Evolutionary conservation across 1,284 basidiomycete genomes (phyloP), one percentile per base, ranked within the genome.

Genomic region (Fereydounia khargensis): DNA sequence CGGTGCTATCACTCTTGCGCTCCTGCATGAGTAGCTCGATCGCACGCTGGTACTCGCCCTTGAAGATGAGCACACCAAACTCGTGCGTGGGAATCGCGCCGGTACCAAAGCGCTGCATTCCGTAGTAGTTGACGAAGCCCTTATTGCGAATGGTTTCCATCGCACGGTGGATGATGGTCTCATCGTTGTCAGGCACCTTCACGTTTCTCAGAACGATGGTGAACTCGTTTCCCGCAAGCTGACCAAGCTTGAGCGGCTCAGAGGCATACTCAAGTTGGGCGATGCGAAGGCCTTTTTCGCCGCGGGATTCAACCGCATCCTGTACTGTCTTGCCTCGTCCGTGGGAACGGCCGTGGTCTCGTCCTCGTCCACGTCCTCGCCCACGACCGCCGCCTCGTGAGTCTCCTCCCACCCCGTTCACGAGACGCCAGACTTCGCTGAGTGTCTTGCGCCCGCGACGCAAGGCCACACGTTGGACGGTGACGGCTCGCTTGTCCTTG

Each of bases 71-170:
- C 13, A 97, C 82, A 6, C 95, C 95, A 43, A 97, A 91, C 3
- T 86, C 81, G 70, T 99, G 94, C 1, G 95, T 97, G 1, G 94
- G 91, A 21, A 98, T 86, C 10, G 89, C 85, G 6, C 94, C 91
- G 1, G 94, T 98, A 23, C 95, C 95, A 77, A 99, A 99, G 14
- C 95, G 86, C 75, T 99, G 95, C 94, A 98, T 96, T 30, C 91
- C 94, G 73, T 95, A 99, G 73, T 96, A 99, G 76, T 99, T 99
- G 76, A 99, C 88, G 77, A 97, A 97, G 0, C 95, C 95, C 43
- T 84, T 84, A 36, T 82, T 79, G 74, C 90, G 87, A 42, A 98
- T 81, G 3, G 84, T 86, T n/a, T 82, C 80, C 81, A 98, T 82
- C 0, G 87, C 86, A 46, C 81, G 80, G 59, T 89, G 84, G 35